These are phyloP conservation scores for Scalesia atractyloides DNA, from an alignment of 129 eudicot genomes.

Conservation along the genomic window DNA sequence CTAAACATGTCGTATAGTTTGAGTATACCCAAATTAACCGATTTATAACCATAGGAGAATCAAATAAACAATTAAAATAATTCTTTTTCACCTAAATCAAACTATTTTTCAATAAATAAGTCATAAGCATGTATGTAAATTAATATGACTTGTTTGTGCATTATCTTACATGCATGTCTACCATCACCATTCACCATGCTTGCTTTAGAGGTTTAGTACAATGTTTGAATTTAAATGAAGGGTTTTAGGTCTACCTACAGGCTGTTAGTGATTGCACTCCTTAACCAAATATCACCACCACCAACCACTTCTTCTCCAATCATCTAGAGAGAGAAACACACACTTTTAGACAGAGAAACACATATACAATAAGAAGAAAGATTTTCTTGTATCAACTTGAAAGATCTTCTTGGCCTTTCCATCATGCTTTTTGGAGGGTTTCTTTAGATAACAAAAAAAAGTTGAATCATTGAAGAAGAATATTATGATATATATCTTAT, in stretches of 20 bases:
- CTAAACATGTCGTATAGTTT: no score
- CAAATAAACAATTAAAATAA: no score
- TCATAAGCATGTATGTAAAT: no score
- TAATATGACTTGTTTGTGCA: no score
- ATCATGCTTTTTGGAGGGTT: background rate
- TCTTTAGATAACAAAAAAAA: background rate
- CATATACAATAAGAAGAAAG: background rate
- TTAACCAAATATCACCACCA: slow-evolving; percentile 55
- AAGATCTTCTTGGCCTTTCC: background rate
- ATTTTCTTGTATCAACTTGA: background rate
- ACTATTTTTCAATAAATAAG: no score
- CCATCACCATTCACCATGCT: no score
- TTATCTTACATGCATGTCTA: no score
- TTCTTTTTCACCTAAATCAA: no score
- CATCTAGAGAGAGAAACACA: background rate
- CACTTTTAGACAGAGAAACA: background rate
- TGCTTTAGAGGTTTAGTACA: background rate
- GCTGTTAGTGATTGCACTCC: slow-evolving; percentile 70
- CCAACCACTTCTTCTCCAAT: slow-evolving; percentile 12
- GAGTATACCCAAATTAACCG: no score
- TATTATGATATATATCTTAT: no score
- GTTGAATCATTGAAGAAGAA: background rate
- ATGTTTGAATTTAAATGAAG: slow-evolving; percentile 31
- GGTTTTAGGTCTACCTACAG: slow-evolving; percentile 73
- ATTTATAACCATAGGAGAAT: no score